Evolutionary conservation across 768 basidiomycete genomes (phyloP), one percentile per base, ranked within the genome.

Genomic region (Podaxis sp.): DNA sequence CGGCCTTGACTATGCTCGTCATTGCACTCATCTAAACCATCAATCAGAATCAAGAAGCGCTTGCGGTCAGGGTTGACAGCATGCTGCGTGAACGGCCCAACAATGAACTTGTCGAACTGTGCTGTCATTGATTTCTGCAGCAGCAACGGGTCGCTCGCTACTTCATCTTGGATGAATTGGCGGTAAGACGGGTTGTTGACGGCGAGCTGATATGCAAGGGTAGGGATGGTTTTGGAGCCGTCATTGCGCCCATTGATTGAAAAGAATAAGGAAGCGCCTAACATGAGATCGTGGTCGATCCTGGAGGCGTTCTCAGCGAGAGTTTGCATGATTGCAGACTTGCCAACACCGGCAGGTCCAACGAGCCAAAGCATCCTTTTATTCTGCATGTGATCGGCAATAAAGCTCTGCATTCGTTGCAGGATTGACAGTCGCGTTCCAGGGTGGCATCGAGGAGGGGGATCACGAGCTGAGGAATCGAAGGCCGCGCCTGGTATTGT

Each of bases 151-250:
- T 65, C 58, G 2, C n/a, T n/a, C 10, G 22, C 6, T 40, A 71
- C 60, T 8, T 50, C 49, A 3, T 54, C 38, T 6, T 64, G 50
- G n/a, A 71, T 54, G 17, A 57, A 58, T 7, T 53, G 48, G 12
- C 56, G 58, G 0, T 62, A 15, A 11, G 33, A 24, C 13, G 65
- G 61, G 33, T 52, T 10, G 0, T 33, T 48, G 12, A 52, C 30
- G 1, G 69, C 67, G 2, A 74, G 56, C 28, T 74, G 70, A 37
- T 66, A 67, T 1, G 68, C 62, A 3, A 74, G 51, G 0, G 69
- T 72, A 15, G 33, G 10, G 22, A 8, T 33, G 33, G 15, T 20
- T 59, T 57, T 57, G 3, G 41, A 44, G 28, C 41, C 56, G 22
- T 57, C 56, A 11, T 30, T 28, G 11, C 56, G 56, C 8, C 40